phyloP scores from a whole-genome alignment of 2,329 filamentous ascomycete species.

The Thielaviopsis ethacetica region DNA sequence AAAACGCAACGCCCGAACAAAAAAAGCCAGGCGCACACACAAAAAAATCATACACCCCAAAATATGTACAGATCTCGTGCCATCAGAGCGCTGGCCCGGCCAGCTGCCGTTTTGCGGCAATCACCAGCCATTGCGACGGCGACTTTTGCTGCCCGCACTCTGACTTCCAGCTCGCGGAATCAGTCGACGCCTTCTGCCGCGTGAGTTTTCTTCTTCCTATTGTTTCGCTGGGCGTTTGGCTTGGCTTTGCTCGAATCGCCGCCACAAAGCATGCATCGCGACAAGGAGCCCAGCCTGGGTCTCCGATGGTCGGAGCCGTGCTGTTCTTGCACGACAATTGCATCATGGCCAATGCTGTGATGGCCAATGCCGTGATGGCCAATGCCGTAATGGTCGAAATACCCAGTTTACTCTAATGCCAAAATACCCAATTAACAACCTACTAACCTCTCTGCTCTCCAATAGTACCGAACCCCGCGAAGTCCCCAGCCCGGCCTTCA shows the following conservation, averaged over 20 bases:
- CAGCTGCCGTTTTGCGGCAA: slow-evolving; percentile 6
- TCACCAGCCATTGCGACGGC: slow-evolving; percentile 12
- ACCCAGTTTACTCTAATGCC: too few relatives aligned
- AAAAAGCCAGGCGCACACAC: too few relatives aligned
- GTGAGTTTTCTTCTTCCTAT: slow-evolving; percentile 14
- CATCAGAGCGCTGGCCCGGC: slow-evolving; percentile 9
- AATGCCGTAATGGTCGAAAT: too few relatives aligned
- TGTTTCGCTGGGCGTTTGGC: slow-evolving; percentile 12
- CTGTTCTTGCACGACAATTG: too few relatives aligned
- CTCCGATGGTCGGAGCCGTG: too few relatives aligned
- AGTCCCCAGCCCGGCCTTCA: slow-evolving; percentile 47
- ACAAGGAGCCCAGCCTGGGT: too few relatives aligned
- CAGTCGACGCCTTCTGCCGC: slow-evolving; percentile 12
- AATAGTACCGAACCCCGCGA: slow-evolving; percentile 35
- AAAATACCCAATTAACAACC: neutral
- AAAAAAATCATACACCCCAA: too few relatives aligned
- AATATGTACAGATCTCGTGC: slow-evolving; percentile 11
- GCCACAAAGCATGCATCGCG: neutral
- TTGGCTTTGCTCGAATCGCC: slow-evolving; percentile 4
- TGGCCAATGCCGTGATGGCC: too few relatives aligned
- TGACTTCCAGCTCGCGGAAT: slow-evolving; percentile 12
- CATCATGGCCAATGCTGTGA: too few relatives aligned
- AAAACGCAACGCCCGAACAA: neutral
- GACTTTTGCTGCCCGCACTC: slow-evolving; percentile 1
- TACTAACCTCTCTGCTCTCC: slow-evolving; percentile 13